Percentiles rank a stretch among this genome's conserved stretches.
These are phyloP conservation scores for Fusarium sp. DNA, from an alignment of 2,329 filamentous ascomycete genomes.

Conservation along the genomic window DNA sequence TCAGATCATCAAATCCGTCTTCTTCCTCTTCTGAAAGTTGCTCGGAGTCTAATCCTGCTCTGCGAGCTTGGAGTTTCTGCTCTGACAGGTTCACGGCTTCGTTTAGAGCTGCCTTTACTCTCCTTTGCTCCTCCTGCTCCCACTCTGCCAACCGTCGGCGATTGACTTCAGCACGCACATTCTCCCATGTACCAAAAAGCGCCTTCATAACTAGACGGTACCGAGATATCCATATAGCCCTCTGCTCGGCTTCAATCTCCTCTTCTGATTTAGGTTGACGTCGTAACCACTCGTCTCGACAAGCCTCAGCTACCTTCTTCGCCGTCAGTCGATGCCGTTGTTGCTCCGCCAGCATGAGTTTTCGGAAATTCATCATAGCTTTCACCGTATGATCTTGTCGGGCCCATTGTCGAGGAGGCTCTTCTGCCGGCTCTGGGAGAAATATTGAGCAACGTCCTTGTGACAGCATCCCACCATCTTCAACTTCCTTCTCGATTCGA, in stretches of 20 bases:
- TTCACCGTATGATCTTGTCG: conserved; percentile 87
- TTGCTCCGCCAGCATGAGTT: conserved; percentile 83
- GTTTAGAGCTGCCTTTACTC: conserved; percentile 76
- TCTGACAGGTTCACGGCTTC: conserved; percentile 80
- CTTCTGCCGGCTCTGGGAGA: conserved; percentile 76
- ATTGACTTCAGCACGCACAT: conserved; percentile 72
- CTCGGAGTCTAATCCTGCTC: conserved; percentile 66
- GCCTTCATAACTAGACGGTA: conserved; percentile 78
- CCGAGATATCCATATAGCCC: conserved; percentile 72
- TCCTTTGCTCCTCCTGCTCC: conserved; percentile 74
- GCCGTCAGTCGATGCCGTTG: conserved; percentile 80
- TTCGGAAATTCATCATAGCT: conserved; percentile 84
- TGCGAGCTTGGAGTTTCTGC: conserved; percentile 74
- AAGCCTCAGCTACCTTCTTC: conserved; percentile 83
- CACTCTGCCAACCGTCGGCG: conserved; percentile 69
- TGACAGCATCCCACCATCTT: conserved; percentile 81
- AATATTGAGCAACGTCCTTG: conserved; percentile 77
- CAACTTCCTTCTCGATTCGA: conserved; percentile 77
- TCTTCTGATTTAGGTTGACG: conserved; percentile 82
- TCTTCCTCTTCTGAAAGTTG: conserved; percentile 59
- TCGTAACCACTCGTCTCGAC: conserved; percentile 79
- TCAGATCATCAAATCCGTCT: conserved; percentile 61
- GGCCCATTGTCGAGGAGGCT: conserved; percentile 84
- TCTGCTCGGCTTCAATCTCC: conserved; percentile 83
- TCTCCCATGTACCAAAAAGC: conserved; percentile 71